These are phyloP conservation scores for Neofusicoccum cordaticola DNA, from an alignment of 2,329 filamentous ascomycete genomes.

Conservation along the genomic window DNA sequence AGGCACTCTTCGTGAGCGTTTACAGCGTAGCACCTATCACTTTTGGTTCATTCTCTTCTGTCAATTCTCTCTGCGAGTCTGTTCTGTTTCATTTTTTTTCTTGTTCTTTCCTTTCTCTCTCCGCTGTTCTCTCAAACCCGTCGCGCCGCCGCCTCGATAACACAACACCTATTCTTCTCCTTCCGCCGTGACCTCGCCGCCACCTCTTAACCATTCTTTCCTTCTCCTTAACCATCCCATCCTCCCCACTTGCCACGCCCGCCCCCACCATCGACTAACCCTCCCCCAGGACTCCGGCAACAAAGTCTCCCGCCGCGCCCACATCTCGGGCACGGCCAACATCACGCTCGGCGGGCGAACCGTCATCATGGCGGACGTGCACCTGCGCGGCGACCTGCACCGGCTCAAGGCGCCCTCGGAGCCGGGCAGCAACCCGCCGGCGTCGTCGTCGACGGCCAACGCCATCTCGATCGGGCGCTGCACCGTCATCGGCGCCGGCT, in stretches of 20 bases:
- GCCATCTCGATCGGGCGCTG: conserved; percentile 88
- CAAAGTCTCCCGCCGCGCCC: conserved; percentile 90
- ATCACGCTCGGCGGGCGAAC: conserved; percentile 95
- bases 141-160: too few species aligned
- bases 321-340: conserved; percentile 92
- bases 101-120: neutral
- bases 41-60: too few species aligned
- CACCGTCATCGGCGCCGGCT: conserved; percentile 79
- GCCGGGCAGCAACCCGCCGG: conserved; percentile 25
- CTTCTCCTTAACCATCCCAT: neutral
- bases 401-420: conserved; percentile 39
- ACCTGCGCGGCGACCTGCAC: conserved; percentile 86
- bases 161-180: too few species aligned
- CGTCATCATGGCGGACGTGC: conserved; percentile 91
- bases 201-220: too few species aligned
- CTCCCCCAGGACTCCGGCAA: conserved; percentile 81
- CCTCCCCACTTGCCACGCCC: neutral
- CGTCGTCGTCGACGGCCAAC: conserved; percentile 32
- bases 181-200: too few species aligned
- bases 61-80: too few species aligned
- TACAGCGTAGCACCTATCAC: too few species aligned
- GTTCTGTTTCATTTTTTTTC: neutral
- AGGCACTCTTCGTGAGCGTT: neutral
- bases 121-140: neutral
- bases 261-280: neutral